Evolutionary conservation across 2,329 filamentous ascomycete genomes (phyloP), one percentile per base, ranked within the genome.

Genomic region (Fusarium algeriense): DNA sequence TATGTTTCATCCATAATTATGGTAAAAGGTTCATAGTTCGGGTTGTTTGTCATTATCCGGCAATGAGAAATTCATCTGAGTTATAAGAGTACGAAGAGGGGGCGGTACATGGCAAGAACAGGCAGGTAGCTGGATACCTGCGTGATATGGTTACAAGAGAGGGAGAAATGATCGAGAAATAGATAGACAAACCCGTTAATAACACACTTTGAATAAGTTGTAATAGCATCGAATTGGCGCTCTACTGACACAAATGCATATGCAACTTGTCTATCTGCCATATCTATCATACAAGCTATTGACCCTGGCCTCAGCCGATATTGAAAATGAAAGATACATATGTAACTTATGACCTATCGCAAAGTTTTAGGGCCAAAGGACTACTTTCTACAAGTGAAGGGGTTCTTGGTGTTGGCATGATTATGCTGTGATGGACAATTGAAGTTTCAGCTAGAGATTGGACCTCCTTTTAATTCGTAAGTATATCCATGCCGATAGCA

Each of bases 51-150:
- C 17, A 30, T n/a, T 17, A 30, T 7, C 28, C 28, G 26, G 19
- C n/a, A 11, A 46, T 62, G 32, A 40, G n/a, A 44, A 37, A 23
- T 65, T 55, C 10, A 38, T 52, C 44, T n/a, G 40, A 40, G 45
- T 46, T 26, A 23, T 12, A 23, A 35, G 46, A 28, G 44, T 35
- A 52, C 34, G 19, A 52, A 34, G 45, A 41, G 43, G 32, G 20
- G 35, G 11, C 26, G 19, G 38, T 37, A 50, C 48, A 14, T 23
- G 26, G 32, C 45, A 56, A 44, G 38, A 46, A 46, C 38, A 62
- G n/a, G 15, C 15, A 12, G 23, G 4, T 23, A 23, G 13, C 19
- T 26, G 13, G 12, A 19, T 34, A 17, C 10, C 4, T 26, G 12
- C 23, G 13, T 34, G 10, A 15, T 38, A 28, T 23, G 52, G 46